Percentiles rank a stretch among this genome's conserved stretches.
Conservation (phyloP, 495 filamentous ascomycete genomes). For the Monascus purpureus region DNA sequence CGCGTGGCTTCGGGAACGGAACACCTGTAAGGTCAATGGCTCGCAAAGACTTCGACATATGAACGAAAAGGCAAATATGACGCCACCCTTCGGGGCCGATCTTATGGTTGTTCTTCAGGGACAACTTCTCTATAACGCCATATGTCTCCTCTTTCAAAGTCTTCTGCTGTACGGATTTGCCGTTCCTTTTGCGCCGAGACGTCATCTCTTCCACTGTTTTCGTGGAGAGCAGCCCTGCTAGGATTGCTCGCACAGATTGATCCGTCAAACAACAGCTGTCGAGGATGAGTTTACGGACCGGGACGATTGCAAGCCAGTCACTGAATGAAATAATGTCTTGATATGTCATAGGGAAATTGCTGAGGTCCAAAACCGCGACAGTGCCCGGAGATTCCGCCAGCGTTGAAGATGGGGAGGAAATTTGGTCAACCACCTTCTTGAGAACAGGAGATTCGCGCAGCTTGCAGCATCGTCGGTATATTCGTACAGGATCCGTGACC, state of each 20-base stretch:
- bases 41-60: constrained; percentile 77
- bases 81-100: constrained; percentile 81
- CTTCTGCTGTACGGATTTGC: constrained; percentile 9
- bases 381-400: constrained; percentile 49
- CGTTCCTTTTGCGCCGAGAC: constrained; percentile 24
- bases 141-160: constrained; percentile 26
- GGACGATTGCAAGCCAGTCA: constrained; percentile 89
- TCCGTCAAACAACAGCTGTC: constrained; percentile 80
- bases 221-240: constrained; percentile 74
- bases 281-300: constrained; percentile 68
- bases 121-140: constrained; percentile 74
- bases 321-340: constrained; percentile 74
- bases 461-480: constrained; percentile 91
- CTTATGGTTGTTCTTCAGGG: constrained; percentile 78
- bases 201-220: constrained; percentile 46
- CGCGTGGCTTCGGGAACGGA: constrained; percentile 47
- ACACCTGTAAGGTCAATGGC: constrained; percentile 77
- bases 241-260: constrained; percentile 69
- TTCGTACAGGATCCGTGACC: constrained; percentile 81
- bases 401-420: constrained; percentile 51
- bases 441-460: constrained; percentile 81
- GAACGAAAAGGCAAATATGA: constrained; percentile 77
- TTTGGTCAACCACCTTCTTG: constrained; percentile 76
- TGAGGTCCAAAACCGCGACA: constrained; percentile 69
- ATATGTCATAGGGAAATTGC: constrained; percentile 67